Evolutionary conservation across 2,329 filamentous ascomycete species (phyloP), one percentile per base, ranked within the genome.

Genomic region (Fusarium avenaceum): DNA sequence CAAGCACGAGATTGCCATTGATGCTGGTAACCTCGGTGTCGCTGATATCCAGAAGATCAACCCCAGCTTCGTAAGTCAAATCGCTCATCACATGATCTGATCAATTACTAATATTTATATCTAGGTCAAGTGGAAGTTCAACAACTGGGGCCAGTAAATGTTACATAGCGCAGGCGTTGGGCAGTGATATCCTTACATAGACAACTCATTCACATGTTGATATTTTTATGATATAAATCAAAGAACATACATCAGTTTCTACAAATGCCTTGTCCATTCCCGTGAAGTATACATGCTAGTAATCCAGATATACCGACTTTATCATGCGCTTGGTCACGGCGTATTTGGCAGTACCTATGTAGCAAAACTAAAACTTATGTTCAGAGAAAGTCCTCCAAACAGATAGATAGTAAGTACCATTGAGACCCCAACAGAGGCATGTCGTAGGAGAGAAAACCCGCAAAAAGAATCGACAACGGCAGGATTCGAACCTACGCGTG

Each of bases 1-100:
- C 68, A 85, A 84, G 78, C 77, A 80, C 57, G 85, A 87, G 78
- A 76, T 87, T 54, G 73, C 77, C 33, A 76, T 81, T 54, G 81
- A 83, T 59, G 80, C 79, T 14, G 80, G 76, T 13, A 83, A 82
- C 75, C 69, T 83, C n/a, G 81, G 81, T 51, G 76, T 82, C 7
- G 65, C 73, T 8, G 74, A 81, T 59, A 62, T 83, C 49, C 74
- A 78, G 54, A 72, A 78, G 64, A 77, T 82, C 22, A 63, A 68
- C 60, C 40, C 73, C 47, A 71, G 65, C 69, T 75, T 70, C 30
- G 73, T 72, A 63, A 70, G 70, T 67, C 17, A 2, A 39, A 2
- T n/a, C 10, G 2, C 4, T 8, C 5, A 19, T 22, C 0, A 13
- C 7, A 2, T 1, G 3, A 22, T 45, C 13, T 42, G n/a, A 30